phyloP scores from a whole-genome alignment of 176 grass and related monocot species.

The Tillandsia fasciculata region DNA sequence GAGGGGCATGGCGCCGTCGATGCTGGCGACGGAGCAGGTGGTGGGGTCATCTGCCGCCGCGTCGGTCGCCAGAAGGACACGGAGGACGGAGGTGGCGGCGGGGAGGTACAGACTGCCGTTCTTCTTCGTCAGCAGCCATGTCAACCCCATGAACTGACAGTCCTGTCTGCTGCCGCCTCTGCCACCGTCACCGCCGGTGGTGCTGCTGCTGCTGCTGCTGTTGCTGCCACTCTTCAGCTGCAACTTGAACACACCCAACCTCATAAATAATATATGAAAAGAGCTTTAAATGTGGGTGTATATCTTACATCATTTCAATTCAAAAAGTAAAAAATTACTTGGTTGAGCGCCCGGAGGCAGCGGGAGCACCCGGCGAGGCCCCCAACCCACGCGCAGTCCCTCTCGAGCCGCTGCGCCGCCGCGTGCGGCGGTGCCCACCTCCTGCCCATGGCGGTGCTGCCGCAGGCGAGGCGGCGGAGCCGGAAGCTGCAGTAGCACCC shows the following conservation, averaged over 20 bases:
- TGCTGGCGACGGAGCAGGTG: conserved; percentile 37
- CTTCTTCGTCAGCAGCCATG: conserved; percentile 73
- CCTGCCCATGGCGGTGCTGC: conserved; percentile 18
- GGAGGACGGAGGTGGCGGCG: conserved; percentile 52
- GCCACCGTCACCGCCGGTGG: background rate
- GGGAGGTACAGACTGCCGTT: conserved; percentile 69
- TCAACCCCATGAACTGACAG: conserved; percentile 88
- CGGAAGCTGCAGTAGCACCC: conserved; percentile 82
- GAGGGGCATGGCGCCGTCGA: conserved; percentile 45
- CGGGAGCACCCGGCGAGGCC: conserved; percentile 56
- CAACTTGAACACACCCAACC: background rate
- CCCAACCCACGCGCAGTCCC: conserved; percentile 40
- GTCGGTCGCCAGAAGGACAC: conserved; percentile 63
- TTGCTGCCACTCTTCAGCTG: conserved; percentile 30
- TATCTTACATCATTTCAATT: background rate
- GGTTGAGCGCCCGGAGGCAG: conserved; percentile 58
- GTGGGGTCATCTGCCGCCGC: conserved; percentile 21
- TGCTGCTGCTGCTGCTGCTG: background rate
- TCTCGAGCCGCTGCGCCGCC: conserved; percentile 37
- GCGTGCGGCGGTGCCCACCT: conserved; percentile 29
- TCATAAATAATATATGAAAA: too few relatives aligned
- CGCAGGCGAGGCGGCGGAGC: conserved; percentile 50
- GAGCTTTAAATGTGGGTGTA: too few relatives aligned
- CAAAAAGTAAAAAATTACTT: conserved; percentile 16
- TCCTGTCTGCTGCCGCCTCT: conserved; percentile 33